Evolutionary conservation across 2,329 filamentous ascomycete genomes (phyloP).

Genomic region (Pseudogymnoascus sp.): DNA sequence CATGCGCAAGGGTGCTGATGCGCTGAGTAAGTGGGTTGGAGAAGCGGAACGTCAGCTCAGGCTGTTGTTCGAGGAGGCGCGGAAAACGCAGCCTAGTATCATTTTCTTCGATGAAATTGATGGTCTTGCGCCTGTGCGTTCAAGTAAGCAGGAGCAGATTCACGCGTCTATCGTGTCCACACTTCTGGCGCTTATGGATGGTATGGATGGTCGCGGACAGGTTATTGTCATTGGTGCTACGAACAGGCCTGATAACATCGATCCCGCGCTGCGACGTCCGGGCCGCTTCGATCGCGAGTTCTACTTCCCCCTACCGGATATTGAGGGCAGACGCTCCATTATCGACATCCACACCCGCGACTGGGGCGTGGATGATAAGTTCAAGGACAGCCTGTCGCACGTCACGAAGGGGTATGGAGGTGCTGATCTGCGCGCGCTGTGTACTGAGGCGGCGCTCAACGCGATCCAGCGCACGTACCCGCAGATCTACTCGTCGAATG

Average conservation of each 20-base stretch:
- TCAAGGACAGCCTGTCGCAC: slow-evolving; percentile 77
- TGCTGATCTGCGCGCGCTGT: slow-evolving; percentile 86
- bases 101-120: slow-evolving; percentile 99
- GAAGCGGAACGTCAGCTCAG: slow-evolving; percentile 94
- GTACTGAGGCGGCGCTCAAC: slow-evolving; percentile 92
- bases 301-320: slow-evolving; percentile 87
- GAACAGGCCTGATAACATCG: slow-evolving; percentile 91
- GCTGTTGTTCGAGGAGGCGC: slow-evolving; percentile 87
- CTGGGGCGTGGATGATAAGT: slow-evolving; percentile 72
- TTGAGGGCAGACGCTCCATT: slow-evolving; percentile 72
- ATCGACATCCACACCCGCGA: slow-evolving; percentile 92
- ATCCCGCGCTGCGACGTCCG: slow-evolving; percentile 86
- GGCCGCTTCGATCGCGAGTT: slow-evolving; percentile 97
- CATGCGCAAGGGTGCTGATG: slow-evolving; percentile 98
- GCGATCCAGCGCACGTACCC: slow-evolving; percentile 92
- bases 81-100: slow-evolving; percentile 93
- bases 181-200: slow-evolving; percentile 88
- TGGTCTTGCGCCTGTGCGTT: slow-evolving; percentile 87
- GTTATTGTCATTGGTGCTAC: slow-evolving; percentile 99
- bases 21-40: slow-evolving; percentile 96
- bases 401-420: slow-evolving; percentile 94
- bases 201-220: slow-evolving; percentile 96
- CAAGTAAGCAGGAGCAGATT: slow-evolving; percentile 97
- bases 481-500: slow-evolving; percentile 85
- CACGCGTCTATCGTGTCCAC: slow-evolving; percentile 97